Evolutionary conservation across 805 yeast genomes (phyloP), one percentile per base, ranked within the genome.

Genomic region (Yamadazyma paraphyllophila): DNA sequence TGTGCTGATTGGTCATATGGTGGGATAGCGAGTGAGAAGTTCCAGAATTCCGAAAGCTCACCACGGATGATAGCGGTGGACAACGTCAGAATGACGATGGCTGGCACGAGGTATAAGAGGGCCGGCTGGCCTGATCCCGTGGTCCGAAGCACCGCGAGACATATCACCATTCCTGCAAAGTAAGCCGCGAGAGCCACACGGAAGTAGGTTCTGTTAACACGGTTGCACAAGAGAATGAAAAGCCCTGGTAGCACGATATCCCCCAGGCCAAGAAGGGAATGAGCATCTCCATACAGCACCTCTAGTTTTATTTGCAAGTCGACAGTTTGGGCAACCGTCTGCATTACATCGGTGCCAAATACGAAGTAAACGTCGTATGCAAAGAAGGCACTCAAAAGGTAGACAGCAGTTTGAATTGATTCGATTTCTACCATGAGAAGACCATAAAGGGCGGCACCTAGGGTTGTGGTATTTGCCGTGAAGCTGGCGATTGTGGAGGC

Each of bases 351-450:
- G 0, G 86, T 73, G 4, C 75, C 78, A 60, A 82, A 85, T 1
- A 84, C 90, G 63, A 84, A 84, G 58, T 75, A 82, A 34, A 81
- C 70, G 57, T 84, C 90, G 59, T 83, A 84, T 34, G 77, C 51
- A 53, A 83, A 81, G 36, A 84, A 70, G 2, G 76, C 76, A 2
- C 53, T 46, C 17, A 84, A 62, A 29, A 82, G 55, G 9, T 77
- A 49, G 12, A 67, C 5, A 12, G 38, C 26, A 12, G 24, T 17
- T 13, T 27, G 7, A 7, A 29, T 29, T 4, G 45, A 42, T n/a
- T 24, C 39, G 11, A 42, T 15, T 14, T 42, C 33, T 3, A 35
- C 17, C 37, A n/a, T 12, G 13, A 35, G 29, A 15, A 42, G 39
- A 2, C 35, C 41, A 15, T 16, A 15, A 7, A 39, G 20, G n/a